Base-by-base conservation (phyloP, 2,329 filamentous ascomycete genomes). In the Venturia effusa region DNA sequence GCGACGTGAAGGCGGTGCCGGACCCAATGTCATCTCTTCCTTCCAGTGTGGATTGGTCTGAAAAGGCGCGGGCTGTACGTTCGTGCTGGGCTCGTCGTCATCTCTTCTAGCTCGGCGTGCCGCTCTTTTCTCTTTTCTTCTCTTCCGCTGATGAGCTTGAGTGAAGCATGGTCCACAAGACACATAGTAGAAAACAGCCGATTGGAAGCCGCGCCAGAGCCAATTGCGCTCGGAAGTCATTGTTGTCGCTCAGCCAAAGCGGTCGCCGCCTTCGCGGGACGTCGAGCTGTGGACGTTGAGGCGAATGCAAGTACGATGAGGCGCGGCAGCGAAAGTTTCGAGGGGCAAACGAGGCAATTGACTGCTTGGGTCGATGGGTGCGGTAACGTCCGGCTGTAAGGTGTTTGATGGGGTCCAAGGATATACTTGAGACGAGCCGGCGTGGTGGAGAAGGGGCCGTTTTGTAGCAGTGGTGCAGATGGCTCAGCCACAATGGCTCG, bases 11-110 rank as follows among this genome's bases (percentile, higher is more conserved):
- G 86, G 87, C 41, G 89, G 82, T 3, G 84, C 85, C 13, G 63
- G 92, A 0, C 92, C 92, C 76, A 92, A 82, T 67, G 80, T 81
- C 68, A 97, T 95, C 75, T 97, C 92, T 71, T 94, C 89, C 39
- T 83, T 80, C 92, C 92, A 97, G 76, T 90, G 90, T 15, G 88
- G 87, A 70, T 97, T 97, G 34, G 91, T 96, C 70, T 87, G 88
- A 70, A 91, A 94, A 0, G 91, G 89, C 55, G 86, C 84, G 1
- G 88, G 92, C 70, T 97, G 92, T 61, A 85, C 82, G 74, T 96
- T 94, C 13, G 85, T 75, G 48, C 84, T 84, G 0, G 90, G 89
- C 65, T 34, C 61, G 27, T 40, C 45, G 13, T 62, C n/a, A 13
- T 37, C n/a, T 7, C 27, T 24, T 8, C 27, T 40, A 8, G 62